Evolutionary conservation across 2,329 filamentous ascomycete genomes (phyloP).

Genomic region (Celoporthe dispersa): DNA sequence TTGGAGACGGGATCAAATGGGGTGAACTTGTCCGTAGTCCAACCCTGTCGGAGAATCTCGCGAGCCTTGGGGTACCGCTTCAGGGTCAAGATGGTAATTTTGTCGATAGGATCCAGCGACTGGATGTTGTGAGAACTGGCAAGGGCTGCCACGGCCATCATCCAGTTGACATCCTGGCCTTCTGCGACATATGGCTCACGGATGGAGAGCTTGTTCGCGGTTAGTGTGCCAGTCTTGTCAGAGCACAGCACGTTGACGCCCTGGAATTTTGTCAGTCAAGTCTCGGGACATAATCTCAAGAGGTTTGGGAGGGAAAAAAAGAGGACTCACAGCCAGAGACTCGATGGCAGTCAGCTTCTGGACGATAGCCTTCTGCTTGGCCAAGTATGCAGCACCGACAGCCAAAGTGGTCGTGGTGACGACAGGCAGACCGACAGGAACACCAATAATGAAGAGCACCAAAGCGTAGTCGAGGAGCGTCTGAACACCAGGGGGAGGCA

Average conservation of each 20-base stretch:
- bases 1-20: conserved; percentile 81
- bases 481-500: conserved; percentile 62
- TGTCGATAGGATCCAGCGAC: conserved; percentile 79
- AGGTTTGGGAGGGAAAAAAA: neutral
- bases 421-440: conserved; percentile 79
- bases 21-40: conserved; percentile 78
- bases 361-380: conserved; percentile 78
- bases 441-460: conserved; percentile 76
- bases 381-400: conserved; percentile 77
- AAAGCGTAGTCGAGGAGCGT: conserved; percentile 71
- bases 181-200: conserved; percentile 78
- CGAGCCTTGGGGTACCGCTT: conserved; percentile 78
- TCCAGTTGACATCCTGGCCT: conserved; percentile 80
- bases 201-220: conserved; percentile 75
- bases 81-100: conserved; percentile 76
- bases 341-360: conserved; percentile 81
- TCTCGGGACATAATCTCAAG: no score
- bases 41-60: conserved; percentile 75
- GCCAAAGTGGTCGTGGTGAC: conserved; percentile 79
- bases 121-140: conserved; percentile 80
- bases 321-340: conserved; percentile 58
- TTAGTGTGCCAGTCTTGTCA: conserved; percentile 81
- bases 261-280: conserved; percentile 5
- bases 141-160: conserved; percentile 80
- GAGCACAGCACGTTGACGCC: conserved; percentile 81